phyloP scores from a whole-genome alignment of 495 filamentous ascomycete genomes.

The Cercophora newfieldiana region DNA sequence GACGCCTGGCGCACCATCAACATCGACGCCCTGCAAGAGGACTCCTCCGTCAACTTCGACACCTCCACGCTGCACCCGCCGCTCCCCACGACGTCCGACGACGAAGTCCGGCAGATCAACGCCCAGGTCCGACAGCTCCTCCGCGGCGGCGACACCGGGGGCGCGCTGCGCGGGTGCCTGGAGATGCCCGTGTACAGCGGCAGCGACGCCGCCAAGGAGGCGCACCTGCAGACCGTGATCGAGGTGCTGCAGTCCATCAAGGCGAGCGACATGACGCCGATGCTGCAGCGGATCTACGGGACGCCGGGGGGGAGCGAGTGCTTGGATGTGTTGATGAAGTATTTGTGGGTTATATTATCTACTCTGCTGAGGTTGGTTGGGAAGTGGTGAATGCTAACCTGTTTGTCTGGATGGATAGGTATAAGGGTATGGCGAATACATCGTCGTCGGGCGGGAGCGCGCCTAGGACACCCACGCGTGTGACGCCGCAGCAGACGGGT shows the following conservation, averaged over 20 bases:
- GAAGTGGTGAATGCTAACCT: neutral
- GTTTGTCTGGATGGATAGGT: constrained; percentile 41
- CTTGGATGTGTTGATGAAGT: constrained; percentile 75
- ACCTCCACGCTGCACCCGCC: constrained; percentile 72
- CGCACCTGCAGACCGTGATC: constrained; percentile 76
- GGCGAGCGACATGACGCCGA: constrained; percentile 83
- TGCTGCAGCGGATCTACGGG: constrained; percentile 72
- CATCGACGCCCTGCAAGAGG: constrained; percentile 86
- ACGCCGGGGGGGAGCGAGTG: constrained; percentile 70
- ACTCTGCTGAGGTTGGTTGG: neutral
- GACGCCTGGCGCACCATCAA: constrained; percentile 89
- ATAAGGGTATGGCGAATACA: constrained; percentile 77
- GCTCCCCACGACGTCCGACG: constrained; percentile 63
- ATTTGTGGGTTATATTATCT: constrained; percentile 54
- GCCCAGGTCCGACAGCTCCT: constrained; percentile 82
- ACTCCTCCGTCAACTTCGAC: constrained; percentile 84
- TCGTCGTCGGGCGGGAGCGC: constrained; percentile 33
- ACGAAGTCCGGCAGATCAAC: constrained; percentile 70
- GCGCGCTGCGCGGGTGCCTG: constrained; percentile 74
- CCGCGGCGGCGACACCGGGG: constrained; percentile 79
- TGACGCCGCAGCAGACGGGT: constrained; percentile 77
- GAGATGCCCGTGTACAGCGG: constrained; percentile 63
- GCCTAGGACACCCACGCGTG: constrained; percentile 44
- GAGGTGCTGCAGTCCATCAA: constrained; percentile 90
- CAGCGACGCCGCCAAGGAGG: constrained; percentile 68